A percentile compares a stretch with the other conserved stretches of the same genome.
Conservation (phyloP, 768 basidiomycete species). For the Psilocybe cubensis region DNA sequence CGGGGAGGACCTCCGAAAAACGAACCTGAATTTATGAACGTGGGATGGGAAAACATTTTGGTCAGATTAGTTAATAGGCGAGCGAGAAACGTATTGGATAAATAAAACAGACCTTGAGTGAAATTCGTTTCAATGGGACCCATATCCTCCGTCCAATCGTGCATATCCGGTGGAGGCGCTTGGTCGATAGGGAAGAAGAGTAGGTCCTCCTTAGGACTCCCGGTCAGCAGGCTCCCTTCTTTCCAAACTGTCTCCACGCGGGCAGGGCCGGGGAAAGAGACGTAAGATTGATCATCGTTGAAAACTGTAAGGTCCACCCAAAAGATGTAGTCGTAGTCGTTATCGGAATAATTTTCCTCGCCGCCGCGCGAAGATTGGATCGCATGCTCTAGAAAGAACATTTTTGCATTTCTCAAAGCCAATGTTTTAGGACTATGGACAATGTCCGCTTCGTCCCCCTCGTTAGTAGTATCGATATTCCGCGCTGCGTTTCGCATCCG, state of each 20-base stretch:
- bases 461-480: too few species aligned
- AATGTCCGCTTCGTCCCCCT: not conserved
- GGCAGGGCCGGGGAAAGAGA: conserved; percentile 46
- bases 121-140: conserved; percentile 56
- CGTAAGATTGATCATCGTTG: conserved; percentile 43
- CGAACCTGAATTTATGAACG: conserved; percentile 37
- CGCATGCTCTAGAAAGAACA: conserved; percentile 53
- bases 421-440: conserved; percentile 50
- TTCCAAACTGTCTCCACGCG: conserved; percentile 45
- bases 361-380: conserved; percentile 25
- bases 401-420: conserved; percentile 56
- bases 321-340: conserved; percentile 54
- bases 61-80: too few species aligned
- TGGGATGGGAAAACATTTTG: not conserved
- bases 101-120: conserved; percentile 45
- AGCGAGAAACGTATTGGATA: not conserved
- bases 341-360: too few species aligned
- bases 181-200: conserved; percentile 49
- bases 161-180: conserved; percentile 32
- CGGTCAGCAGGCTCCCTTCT: conserved; percentile 32
- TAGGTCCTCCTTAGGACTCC: conserved; percentile 41
- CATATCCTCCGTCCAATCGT: conserved; percentile 44
- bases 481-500: conserved; percentile 29
- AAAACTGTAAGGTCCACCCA: conserved; percentile 64
- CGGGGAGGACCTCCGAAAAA: conserved; percentile 56